A percentile compares a stretch with the other conserved stretches of the same genome.
These are phyloP conservation scores for Brassica incana DNA, from an alignment of 345 rosid species.

Conservation along the genomic window DNA sequence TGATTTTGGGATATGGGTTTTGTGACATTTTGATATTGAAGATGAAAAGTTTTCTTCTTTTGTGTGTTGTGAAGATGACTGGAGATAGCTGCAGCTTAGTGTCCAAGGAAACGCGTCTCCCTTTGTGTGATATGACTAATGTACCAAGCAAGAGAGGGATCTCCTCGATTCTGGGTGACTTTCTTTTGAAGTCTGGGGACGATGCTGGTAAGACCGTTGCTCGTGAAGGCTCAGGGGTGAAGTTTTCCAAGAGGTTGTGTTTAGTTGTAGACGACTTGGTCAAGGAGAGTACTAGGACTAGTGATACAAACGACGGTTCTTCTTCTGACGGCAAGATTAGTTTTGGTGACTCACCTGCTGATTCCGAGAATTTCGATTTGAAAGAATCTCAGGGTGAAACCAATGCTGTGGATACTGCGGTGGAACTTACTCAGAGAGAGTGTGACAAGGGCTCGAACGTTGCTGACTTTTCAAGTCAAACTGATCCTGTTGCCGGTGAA, in stretches of 20 bases:
- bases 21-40: not conserved
- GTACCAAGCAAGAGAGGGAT: constrained; percentile 54
- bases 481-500: constrained; percentile 25
- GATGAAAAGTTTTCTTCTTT: not conserved
- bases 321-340: constrained; percentile 25
- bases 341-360: constrained; percentile 9
- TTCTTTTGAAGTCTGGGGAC: constrained; percentile 46
- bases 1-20: constrained; percentile 1
- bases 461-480: constrained; percentile 27
- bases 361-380: constrained; percentile 36
- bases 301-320: constrained; percentile 30
- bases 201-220: constrained; percentile 30
- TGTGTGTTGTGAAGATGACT: constrained; percentile 42
- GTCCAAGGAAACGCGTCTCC: constrained; percentile 37
- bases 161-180: constrained; percentile 45
- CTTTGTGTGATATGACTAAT: constrained; percentile 66
- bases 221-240: constrained; percentile 35
- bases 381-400: constrained; percentile 40
- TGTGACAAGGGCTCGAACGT: constrained; percentile 35
- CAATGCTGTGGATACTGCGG: constrained; percentile 18
- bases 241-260: constrained; percentile 46
- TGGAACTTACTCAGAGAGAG: constrained; percentile 39
- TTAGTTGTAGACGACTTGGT: constrained; percentile 55
- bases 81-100: constrained; percentile 48
- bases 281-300: constrained; percentile 43